phyloP scores from a whole-genome alignment of 225 moss, liverwort and hornwort species.

The Pseudoscleropodium purum region DNA sequence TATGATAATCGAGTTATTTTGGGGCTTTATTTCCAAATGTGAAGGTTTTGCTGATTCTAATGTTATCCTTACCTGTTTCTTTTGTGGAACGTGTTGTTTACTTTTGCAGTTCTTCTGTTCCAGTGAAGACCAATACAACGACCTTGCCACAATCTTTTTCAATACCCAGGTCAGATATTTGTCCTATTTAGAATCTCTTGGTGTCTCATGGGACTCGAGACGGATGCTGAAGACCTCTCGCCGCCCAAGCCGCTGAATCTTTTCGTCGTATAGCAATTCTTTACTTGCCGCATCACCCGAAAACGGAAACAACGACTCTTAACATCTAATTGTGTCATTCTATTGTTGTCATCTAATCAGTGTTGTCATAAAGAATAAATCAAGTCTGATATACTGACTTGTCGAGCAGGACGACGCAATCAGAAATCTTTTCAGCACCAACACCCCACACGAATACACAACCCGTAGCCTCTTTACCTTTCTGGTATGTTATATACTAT shows the following conservation, averaged over 20 bases:
- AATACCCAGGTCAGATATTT: slow-evolving; percentile 72
- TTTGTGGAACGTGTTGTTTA: not conserved
- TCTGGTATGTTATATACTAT: slow-evolving; percentile 43
- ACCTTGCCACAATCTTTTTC: slow-evolving; percentile 98
- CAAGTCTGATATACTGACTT: not conserved
- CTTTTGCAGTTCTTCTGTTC: slow-evolving; percentile 77
- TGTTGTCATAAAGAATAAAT: not conserved
- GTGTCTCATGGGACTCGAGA: not conserved
- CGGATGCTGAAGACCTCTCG: not conserved
- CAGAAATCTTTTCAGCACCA: slow-evolving; percentile 93
- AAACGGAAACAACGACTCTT: not conserved
- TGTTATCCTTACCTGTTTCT: not conserved
- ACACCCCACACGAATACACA: slow-evolving; percentile 83
- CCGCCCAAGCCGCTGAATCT: not conserved
- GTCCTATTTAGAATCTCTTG: not conserved
- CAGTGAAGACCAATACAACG: slow-evolving; percentile 82
- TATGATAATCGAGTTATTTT: not conserved
- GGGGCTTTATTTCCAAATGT: not conserved
- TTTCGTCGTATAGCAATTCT: not conserved
- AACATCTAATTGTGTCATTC: not conserved
- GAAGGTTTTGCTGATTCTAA: not conserved
- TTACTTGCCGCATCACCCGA: not conserved
- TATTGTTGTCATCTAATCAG: too few relatives aligned
- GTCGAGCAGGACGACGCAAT: slow-evolving; percentile 88
- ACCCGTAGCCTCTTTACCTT: slow-evolving; percentile 76